Evolutionary conservation across 495 filamentous ascomycete species (phyloP).

Genomic region (Gamarada debralockiae): DNA sequence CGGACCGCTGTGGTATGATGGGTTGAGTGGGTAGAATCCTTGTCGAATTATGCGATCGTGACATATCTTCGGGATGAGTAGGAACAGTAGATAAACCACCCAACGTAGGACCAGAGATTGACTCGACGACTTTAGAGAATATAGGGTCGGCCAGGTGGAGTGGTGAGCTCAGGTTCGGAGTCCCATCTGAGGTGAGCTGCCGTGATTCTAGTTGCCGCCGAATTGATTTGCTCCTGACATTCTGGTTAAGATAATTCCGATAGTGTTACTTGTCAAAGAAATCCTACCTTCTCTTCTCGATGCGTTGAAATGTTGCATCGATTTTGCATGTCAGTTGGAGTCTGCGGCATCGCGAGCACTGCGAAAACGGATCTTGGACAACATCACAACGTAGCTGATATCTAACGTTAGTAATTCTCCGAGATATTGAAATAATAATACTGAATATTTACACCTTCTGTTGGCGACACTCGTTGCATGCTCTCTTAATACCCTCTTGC

Average conservation of each 20-base stretch:
- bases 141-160: too few relatives aligned
- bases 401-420: too few relatives aligned
- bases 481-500: slow-evolving; percentile 72
- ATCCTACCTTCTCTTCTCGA: slow-evolving; percentile 82
- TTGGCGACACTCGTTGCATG: slow-evolving; percentile 89
- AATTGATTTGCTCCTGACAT: not conserved
- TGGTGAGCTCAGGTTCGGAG: too few relatives aligned
- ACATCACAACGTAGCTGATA: slow-evolving; percentile 91
- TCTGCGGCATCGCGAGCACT: slow-evolving; percentile 76
- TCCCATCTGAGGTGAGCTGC: too few relatives aligned
- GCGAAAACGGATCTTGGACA: slow-evolving; percentile 70
- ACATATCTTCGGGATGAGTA: not conserved
- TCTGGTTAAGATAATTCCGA: slow-evolving; percentile 14
- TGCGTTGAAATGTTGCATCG: slow-evolving; percentile 83
- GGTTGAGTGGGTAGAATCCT: slow-evolving; percentile 37
- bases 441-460: slow-evolving; percentile 62
- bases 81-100: not conserved
- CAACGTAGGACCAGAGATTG: too few relatives aligned
- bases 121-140: too few relatives aligned
- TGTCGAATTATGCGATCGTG: slow-evolving; percentile 32
- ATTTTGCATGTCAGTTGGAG: slow-evolving; percentile 82
- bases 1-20: slow-evolving; percentile 19
- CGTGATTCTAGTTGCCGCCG: not conserved
- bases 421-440: slow-evolving; percentile 3
- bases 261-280: slow-evolving; percentile 84